These are phyloP conservation scores for Leersia perrieri DNA, from an alignment of 176 grass and related monocot species.

Conservation along the genomic window DNA sequence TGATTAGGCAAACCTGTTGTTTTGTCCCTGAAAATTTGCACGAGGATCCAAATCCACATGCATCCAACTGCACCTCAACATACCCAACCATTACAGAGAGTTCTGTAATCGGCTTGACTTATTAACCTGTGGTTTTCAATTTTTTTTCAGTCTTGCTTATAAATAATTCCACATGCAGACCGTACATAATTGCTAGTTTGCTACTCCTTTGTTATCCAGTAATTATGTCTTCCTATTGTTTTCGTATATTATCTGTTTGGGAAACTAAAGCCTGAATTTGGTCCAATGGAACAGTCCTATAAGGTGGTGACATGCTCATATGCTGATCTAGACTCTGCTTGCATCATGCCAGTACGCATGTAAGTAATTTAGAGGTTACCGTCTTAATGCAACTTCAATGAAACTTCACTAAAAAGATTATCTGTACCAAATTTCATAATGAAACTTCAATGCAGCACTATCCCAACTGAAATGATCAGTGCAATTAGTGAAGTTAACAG, in stretches of 20 bases:
- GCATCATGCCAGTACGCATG: slow-evolving; percentile 60
- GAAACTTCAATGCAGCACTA: slow-evolving; percentile 52
- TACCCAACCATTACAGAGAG: not conserved
- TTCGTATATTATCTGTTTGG: slow-evolving; percentile 23
- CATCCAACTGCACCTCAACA: not conserved
- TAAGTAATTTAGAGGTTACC: slow-evolving; percentile 43
- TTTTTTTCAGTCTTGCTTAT: not conserved
- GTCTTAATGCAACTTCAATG: not conserved
- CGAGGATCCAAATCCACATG: not conserved
- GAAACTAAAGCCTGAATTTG: slow-evolving; percentile 13
- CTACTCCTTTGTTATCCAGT: not conserved
- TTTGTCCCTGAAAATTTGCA: not conserved
- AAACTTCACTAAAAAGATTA: slow-evolving; percentile 20
- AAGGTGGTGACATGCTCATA: slow-evolving; percentile 2
- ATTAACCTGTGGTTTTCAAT: not conserved
- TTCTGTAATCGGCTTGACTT: not conserved
- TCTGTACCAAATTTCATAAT: slow-evolving; percentile 35
- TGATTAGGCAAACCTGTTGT: not conserved
- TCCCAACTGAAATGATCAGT: slow-evolving; percentile 55
- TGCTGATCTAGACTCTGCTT: slow-evolving; percentile 46
- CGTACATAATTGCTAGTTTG: slow-evolving; percentile 7
- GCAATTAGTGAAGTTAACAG: slow-evolving; percentile 48
- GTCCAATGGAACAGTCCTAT: slow-evolving; percentile 40
- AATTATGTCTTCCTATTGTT: slow-evolving; percentile 3
- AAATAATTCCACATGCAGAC: not conserved